Evolutionary conservation across 2,329 filamentous ascomycete species (phyloP).

Genomic region (Penicillium italicum): DNA sequence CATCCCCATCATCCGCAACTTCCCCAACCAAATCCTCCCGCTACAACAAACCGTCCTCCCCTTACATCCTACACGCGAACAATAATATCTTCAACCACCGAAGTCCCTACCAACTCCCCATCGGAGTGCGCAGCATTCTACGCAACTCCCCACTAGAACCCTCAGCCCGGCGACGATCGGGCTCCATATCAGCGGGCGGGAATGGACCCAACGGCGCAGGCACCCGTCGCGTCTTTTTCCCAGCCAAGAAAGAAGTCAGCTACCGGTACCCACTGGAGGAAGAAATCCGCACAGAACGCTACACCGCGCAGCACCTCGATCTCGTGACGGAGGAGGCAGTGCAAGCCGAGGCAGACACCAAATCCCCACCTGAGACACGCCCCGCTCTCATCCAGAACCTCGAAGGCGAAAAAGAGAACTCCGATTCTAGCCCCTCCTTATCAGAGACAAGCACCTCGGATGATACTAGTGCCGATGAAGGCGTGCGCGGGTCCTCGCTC

Average conservation of each 20-base stretch:
- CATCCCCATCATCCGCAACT: conserved; percentile 38
- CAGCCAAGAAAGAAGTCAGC: conserved; percentile 55
- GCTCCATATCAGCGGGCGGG: conserved; percentile 35
- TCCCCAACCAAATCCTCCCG: conserved; percentile 32
- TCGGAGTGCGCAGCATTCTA: conserved; percentile 46
- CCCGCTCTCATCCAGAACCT: conserved; percentile 17
- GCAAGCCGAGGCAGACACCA: conserved; percentile 8
- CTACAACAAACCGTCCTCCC: conserved; percentile 30
- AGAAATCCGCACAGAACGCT: conserved; percentile 55
- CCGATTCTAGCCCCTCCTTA: conserved; percentile 28
- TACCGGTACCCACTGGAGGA: conserved; percentile 57
- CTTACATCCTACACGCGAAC: conserved; percentile 22
- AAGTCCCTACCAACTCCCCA: conserved; percentile 42
- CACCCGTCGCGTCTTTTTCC: conserved; percentile 46
- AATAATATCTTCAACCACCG: conserved; percentile 18
- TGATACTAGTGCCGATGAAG: conserved; percentile 23
- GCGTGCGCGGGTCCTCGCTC: conserved; percentile 2
- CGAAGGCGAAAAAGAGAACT: conserved; percentile 20
- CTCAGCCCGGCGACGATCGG: conserved; percentile 37
- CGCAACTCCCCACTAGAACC: conserved; percentile 45
- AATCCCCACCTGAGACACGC: conserved; percentile 7
- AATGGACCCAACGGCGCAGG: conserved; percentile 29
- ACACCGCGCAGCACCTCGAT: conserved; percentile 56
- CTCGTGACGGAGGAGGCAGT: conserved; percentile 34
- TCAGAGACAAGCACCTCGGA: conserved; percentile 33